phyloP scores from a whole-genome alignment of 73 alveolate genomes.

The Durusdinium trenchii region DNA sequence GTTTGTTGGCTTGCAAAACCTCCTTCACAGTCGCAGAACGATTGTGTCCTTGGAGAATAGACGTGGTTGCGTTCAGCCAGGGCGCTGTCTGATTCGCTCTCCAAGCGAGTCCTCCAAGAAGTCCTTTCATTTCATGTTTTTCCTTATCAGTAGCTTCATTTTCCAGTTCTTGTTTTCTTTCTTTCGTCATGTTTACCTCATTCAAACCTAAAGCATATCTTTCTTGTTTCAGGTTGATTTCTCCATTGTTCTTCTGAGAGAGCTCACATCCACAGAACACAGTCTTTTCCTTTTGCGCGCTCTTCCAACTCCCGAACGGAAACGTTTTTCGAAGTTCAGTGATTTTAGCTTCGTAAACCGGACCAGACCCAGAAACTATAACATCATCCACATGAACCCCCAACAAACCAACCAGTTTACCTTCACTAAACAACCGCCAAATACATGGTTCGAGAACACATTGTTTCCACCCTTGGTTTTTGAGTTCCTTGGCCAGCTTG shows the following conservation, averaged over 20 bases:
- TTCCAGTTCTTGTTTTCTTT: neutral
- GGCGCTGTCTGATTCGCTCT: conserved; percentile 15
- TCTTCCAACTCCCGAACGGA: conserved; percentile 16
- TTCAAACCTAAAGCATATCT: neutral
- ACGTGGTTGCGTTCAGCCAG: neutral
- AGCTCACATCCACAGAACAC: neutral
- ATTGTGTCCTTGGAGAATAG: neutral
- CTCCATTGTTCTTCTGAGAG: neutral
- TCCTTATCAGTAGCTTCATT: neutral
- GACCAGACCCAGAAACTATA: neutral
- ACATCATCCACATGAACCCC: conserved; percentile 14
- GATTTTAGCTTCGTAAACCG: neutral
- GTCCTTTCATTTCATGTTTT: neutral
- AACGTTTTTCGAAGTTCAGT: neutral
- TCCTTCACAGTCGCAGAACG: neutral
- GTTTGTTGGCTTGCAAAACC: neutral
- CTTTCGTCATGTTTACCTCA: neutral
- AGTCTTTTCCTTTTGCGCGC: neutral
- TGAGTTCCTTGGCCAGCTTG: conserved; percentile 8
- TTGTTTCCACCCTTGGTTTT: neutral
- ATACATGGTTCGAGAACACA: neutral
- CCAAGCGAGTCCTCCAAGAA: neutral
- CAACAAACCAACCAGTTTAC: neutral
- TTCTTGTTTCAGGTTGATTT: conserved; percentile 4
- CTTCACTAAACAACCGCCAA: neutral